These are phyloP conservation scores for Bidens hawaiensis DNA, from an alignment of 140 eudicot species.

Conservation along the genomic window DNA sequence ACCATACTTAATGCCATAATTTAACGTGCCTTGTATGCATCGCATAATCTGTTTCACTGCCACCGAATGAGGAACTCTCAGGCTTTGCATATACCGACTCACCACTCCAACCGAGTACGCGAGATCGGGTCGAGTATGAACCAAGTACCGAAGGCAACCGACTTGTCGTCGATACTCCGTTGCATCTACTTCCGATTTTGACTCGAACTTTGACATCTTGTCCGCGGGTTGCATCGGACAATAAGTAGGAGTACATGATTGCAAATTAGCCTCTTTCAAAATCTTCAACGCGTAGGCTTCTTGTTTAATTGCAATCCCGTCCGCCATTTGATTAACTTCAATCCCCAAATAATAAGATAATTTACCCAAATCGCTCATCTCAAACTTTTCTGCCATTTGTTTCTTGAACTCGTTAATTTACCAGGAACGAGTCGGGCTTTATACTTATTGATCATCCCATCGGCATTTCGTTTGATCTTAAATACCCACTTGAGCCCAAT, in stretches of 20 bases:
- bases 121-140: background rate
- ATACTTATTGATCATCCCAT: no score
- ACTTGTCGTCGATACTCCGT: background rate
- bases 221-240: background rate
- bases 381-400: background rate
- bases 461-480: no score
- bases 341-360: background rate
- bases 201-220: background rate
- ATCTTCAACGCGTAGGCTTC: background rate
- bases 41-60: background rate
- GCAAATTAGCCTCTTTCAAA: background rate
- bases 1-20: no score
- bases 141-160: background rate
- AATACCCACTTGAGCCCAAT: no score
- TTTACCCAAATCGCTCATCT: background rate
- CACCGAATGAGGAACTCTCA: background rate
- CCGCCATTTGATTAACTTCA: background rate
- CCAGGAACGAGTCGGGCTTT: no score
- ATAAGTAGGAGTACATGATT: background rate
- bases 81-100: background rate
- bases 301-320: background rate
- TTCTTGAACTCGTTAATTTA: background rate
- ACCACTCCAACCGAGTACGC: background rate
- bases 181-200: background rate
- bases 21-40: background rate